Base-by-base conservation (phyloP, 306 rosid genomes). In the Acacia confusa region DNA sequence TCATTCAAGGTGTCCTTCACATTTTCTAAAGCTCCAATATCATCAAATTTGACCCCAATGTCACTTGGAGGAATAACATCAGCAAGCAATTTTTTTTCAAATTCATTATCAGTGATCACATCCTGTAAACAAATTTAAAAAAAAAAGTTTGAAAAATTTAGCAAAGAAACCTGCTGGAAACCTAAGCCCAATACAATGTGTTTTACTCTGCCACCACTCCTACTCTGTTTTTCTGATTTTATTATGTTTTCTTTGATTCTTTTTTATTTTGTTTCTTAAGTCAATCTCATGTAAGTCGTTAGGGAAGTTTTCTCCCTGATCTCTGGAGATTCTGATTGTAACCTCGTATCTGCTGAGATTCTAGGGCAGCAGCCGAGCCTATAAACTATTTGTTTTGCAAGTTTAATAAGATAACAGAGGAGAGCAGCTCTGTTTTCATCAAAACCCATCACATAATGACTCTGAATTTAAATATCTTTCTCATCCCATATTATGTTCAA, bases 1-100 rank as follows among this genome's bases (percentile, higher is more conserved):
- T 95, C 99, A 88, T 91, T 95, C 89, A 95, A 81, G 30, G 99
- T 95, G 82, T 95, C 97, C 92, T 95, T 95, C 66, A 95, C 99
- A 75, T 85, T 93, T 88, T 95, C 99, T 74, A 95, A 87, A 68
- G 99, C 99, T 70, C 99, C 99, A 30, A 95, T 91, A 80, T 95
- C 95, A 84, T 95, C 98, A 87, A 95, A 95, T 36, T 94, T 90
- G 77, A 95, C 98, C 70, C 99, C 99, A 84, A 95, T 89, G 78
- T 95, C 97, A 19, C 79, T 88, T 0, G 99, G 97, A 4, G 99
- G 96, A 82, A 93, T 93, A 82, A 95, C 99, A 88, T 95, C 96
- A 28, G 82, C 95, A 68, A 95, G 97, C 74, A 95, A 88, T 78
- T 90, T 95, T 86, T 89, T 95, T 90, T 95, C 99, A 81, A 93